Percentiles rank a stretch among this genome's conserved stretches.
These are phyloP conservation scores for Thermothelomyces thermophilus DNA, from an alignment of 2,329 filamentous ascomycete genomes.

Conservation along the genomic window DNA sequence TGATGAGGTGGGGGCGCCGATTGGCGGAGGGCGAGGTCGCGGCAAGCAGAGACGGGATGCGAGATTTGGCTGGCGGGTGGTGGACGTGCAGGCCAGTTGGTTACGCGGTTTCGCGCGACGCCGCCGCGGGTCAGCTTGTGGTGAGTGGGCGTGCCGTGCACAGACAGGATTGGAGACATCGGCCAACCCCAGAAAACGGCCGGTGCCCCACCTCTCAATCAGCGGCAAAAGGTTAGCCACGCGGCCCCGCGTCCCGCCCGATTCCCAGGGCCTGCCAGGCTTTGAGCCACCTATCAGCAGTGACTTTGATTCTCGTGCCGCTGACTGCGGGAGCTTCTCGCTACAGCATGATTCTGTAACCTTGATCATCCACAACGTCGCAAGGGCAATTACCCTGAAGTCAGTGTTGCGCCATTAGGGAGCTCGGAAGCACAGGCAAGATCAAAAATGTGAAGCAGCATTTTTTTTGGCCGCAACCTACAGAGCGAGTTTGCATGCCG, in stretches of 20 bases:
- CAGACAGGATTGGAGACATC: conserved; percentile 6
- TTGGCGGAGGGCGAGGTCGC: conserved; percentile 4
- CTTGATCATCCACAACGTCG: too few species aligned
- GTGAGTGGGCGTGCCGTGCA: conserved; percentile 5
- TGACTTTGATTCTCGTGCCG: too few species aligned
- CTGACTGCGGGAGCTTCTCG: too few species aligned
- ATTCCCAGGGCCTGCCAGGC: too few species aligned
- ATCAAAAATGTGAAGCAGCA: too few species aligned
- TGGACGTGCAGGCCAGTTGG: conserved; percentile 13
- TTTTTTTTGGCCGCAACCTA: too few species aligned
- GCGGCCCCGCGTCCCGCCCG: neutral
- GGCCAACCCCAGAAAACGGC: neutral
- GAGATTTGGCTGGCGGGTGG: conserved; percentile 18
- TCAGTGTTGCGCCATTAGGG: too few species aligned
- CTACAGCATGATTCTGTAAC: too few species aligned
- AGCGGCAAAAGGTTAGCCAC: neutral
- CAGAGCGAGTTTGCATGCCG: too few species aligned
- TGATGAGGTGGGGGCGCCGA: conserved; percentile 9
- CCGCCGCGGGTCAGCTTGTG: conserved; percentile 21
- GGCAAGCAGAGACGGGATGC: conserved; percentile 16
- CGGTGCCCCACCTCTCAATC: neutral
- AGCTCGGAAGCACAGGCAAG: too few species aligned
- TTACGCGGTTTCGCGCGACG: conserved; percentile 26
- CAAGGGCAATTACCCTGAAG: too few species aligned
- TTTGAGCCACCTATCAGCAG: too few species aligned